Base-by-base conservation (phyloP, 2,329 filamentous ascomycete species). In the Cercospora sp. region DNA sequence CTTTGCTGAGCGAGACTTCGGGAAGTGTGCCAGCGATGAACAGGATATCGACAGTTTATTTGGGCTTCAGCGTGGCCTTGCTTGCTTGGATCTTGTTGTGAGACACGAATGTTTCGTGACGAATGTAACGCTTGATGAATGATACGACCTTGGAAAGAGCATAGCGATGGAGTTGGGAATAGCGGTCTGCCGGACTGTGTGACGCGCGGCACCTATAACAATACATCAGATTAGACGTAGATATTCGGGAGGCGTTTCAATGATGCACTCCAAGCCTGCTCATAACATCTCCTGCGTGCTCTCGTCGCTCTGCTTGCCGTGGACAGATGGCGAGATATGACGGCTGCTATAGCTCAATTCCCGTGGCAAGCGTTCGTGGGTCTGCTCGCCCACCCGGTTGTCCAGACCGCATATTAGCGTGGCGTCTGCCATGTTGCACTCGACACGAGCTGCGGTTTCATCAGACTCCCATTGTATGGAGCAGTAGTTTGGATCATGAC, bases 1-100 rank as follows among this genome's bases (percentile, higher is more conserved):
- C 57, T 7, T 55, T 63, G 18, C 62, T 68, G 53, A 65, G 45
- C 57, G 70, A 70, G 32, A 70, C 66, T 28, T 67, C 66, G 32
- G 65, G 64, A 34, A 66, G 67, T 21, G 49, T 53, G 16, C 61
- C 61, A 16, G 59, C 58, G 16, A 61, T 59, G 30, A 58, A 66
- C 28, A 63, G 26, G 21, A 64, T 57, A 57, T 65, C 68, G 62
- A 69, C 70, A 63, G 53, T 70, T 32, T 65, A 49, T 28, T 34
- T 69, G 32, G 66, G 70, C 61, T 53, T 72, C 12, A 65, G 62
- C 37, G 60, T 49, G 65, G 70, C 66, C 66, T 68, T 70, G 62
- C 66, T 70, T 70, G 68, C 34, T 28, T 55, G 67, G 51, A 45
- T 68, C 24, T 68, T 68, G 40, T 58, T 66, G 65, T 72, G 65